Conservation (phyloP, 805 yeast genomes). For the Lachancea nothofagi region DNA sequence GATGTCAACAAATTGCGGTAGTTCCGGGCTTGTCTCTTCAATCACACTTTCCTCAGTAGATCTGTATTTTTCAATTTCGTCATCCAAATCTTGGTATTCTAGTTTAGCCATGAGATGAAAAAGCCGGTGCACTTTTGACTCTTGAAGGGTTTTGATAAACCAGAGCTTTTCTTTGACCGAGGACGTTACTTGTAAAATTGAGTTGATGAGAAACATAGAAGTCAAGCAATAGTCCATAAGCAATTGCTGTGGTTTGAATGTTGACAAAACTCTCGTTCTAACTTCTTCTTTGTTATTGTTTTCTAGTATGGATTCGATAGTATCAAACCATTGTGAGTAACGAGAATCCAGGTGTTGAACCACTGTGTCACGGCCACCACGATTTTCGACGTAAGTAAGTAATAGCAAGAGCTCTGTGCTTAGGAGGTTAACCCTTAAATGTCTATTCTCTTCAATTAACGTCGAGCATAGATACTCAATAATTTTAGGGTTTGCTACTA, state of each 20-base stretch:
- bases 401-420: slow-evolving; percentile 24
- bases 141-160: slow-evolving; percentile 52
- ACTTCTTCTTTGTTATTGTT: slow-evolving; percentile 2
- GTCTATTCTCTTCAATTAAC: slow-evolving; percentile 11
- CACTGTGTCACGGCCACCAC: slow-evolving; percentile 22
- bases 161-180: slow-evolving; percentile 40
- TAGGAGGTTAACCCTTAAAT: slow-evolving; percentile 18
- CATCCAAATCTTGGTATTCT: slow-evolving; percentile 52
- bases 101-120: slow-evolving; percentile 48
- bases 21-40: slow-evolving; percentile 33
- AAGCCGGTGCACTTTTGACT: slow-evolving; percentile 50
- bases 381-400: slow-evolving; percentile 25
- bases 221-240: slow-evolving; percentile 65
- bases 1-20: slow-evolving; percentile 26
- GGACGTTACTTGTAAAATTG: slow-evolving; percentile 45
- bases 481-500: slow-evolving; percentile 13
- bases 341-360: slow-evolving; percentile 11
- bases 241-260: slow-evolving; percentile 18
- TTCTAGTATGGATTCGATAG: slow-evolving; percentile 7
- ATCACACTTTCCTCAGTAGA: slow-evolving; percentile 34
- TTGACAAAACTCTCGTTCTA: slow-evolving; percentile 1
- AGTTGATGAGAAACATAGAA: slow-evolving; percentile 64
- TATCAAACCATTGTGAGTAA: slow-evolving; percentile 14
- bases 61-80: slow-evolving; percentile 56
- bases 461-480: slow-evolving; percentile 17